Conservation (phyloP, 2,329 filamentous ascomycete genomes). For the Penicillium brevicompactum region DNA sequence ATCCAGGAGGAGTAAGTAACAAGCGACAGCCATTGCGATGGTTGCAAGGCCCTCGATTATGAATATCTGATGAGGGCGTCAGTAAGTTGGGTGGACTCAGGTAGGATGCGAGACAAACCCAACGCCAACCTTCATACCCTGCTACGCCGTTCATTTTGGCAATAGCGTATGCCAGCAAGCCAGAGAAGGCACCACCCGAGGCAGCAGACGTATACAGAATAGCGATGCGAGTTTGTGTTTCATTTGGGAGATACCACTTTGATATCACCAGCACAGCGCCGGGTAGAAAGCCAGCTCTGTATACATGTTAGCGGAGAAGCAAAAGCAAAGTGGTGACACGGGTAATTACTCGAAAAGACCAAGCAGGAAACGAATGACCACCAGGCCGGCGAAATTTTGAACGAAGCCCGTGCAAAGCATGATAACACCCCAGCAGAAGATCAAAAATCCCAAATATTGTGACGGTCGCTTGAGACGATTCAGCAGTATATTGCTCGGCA, state of each 20-base stretch:
- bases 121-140: conserved; percentile 24
- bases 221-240: conserved; percentile 72
- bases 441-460: conserved; percentile 44
- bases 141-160: conserved; percentile 75
- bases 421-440: conserved; percentile 27
- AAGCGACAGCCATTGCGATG: conserved; percentile 58
- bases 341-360: conserved; percentile 29
- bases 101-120: conserved; percentile 4
- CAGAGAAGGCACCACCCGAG: conserved; percentile 77
- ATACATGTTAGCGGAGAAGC: not conserved
- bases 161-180: conserved; percentile 77
- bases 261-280: conserved; percentile 75
- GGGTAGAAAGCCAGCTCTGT: conserved; percentile 55
- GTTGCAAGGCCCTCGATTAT: conserved; percentile 67
- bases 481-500: conserved; percentile 26
- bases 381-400: conserved; percentile 15
- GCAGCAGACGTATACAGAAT: conserved; percentile 80
- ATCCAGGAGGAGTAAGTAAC: conserved; percentile 36
- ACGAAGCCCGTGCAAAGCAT: conserved; percentile 22
- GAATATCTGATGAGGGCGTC: conserved; percentile 50
- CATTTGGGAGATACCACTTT: conserved; percentile 76
- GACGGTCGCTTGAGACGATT: conserved; percentile 42
- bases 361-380: conserved; percentile 16
- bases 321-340: not conserved
- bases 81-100: not conserved